A percentile compares a stretch with the other conserved stretches of the same genome.
phyloP scores from a whole-genome alignment of 2,329 filamentous ascomycete genomes.

The Triangularia setosa region DNA sequence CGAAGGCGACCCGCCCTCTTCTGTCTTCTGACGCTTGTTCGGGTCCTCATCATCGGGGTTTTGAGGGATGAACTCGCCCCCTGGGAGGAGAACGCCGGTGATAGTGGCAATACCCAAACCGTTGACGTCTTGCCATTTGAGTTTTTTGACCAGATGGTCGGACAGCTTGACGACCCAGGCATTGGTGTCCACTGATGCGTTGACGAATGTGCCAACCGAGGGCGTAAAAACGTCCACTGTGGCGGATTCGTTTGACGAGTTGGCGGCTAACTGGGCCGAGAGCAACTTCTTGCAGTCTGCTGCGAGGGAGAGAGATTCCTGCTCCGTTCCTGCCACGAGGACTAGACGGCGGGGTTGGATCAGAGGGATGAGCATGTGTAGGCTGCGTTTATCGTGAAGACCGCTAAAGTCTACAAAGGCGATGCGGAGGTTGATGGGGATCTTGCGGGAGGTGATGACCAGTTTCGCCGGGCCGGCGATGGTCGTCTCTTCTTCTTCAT shows the following conservation, averaged over 20 bases:
- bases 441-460: slow-evolving; percentile 56
- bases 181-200: slow-evolving; percentile 96
- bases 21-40: slow-evolving; percentile 49
- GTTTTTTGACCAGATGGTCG: slow-evolving; percentile 74
- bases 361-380: slow-evolving; percentile 91
- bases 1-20: slow-evolving; percentile 22
- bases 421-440: slow-evolving; percentile 70
- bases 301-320: slow-evolving; percentile 76
- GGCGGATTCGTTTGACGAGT: slow-evolving; percentile 37
- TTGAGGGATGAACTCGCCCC: slow-evolving; percentile 44
- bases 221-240: slow-evolving; percentile 78
- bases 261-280: slow-evolving; percentile 40
- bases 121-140: slow-evolving; percentile 93
- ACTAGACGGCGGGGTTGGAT: slow-evolving; percentile 94
- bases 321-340: slow-evolving; percentile 73
- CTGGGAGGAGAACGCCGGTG: slow-evolving; percentile 58
- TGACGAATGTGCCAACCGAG: slow-evolving; percentile 64
- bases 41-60: slow-evolving; percentile 40
- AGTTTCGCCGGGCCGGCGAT: slow-evolving; percentile 70
- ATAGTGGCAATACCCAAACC: slow-evolving; percentile 90
- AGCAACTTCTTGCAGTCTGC: slow-evolving; percentile 72
- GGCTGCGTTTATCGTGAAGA: slow-evolving; percentile 85
- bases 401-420: slow-evolving; percentile 90
- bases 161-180: slow-evolving; percentile 94
- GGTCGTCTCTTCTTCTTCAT: slow-evolving; percentile 53